Percentiles rank a stretch among this genome's conserved stretches.
Conservation (phyloP, 495 filamentous ascomycete species). For the Podospora anserina region DNA sequence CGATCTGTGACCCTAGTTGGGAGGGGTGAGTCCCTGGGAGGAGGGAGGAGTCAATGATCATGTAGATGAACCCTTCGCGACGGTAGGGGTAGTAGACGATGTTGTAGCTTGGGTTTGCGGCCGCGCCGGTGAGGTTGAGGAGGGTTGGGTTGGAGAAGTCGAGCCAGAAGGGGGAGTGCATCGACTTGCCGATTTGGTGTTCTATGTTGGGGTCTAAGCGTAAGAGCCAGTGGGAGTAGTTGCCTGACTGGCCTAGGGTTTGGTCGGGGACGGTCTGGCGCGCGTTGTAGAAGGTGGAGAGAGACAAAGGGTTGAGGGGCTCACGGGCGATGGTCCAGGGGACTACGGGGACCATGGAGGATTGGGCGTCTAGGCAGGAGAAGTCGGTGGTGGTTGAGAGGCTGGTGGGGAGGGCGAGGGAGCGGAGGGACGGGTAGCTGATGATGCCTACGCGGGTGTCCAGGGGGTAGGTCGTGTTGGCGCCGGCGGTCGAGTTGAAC, state of each 20-base stretch:
- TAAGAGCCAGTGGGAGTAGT: constrained; percentile 25
- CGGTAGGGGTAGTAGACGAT: constrained; percentile 10
- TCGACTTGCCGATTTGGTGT: not conserved
- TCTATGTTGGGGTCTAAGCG: constrained; percentile 30
- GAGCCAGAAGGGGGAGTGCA: constrained; percentile 13
- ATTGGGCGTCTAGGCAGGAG: not conserved
- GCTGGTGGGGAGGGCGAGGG: not conserved
- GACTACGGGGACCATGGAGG: constrained; percentile 22
- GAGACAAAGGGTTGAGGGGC: constrained; percentile 16
- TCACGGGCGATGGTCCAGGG: constrained; percentile 16
- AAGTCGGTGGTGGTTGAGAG: constrained; percentile 4
- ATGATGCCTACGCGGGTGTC: constrained; percentile 1
- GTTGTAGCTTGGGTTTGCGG: not conserved
- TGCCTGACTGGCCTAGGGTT: constrained; percentile 23
- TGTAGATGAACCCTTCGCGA: constrained; percentile 12
- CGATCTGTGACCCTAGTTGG: not conserved
- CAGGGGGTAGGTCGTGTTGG: constrained; percentile 17
- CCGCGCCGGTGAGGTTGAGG: constrained; percentile 7
- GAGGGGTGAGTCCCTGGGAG: not conserved
- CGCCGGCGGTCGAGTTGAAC: constrained; percentile 21
- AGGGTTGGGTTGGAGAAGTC: constrained; percentile 17
- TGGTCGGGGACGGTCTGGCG: constrained; percentile 10
- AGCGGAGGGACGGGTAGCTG: not conserved
- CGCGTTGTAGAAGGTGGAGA: constrained; percentile 16
- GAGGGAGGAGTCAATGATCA: constrained; percentile 15